phyloP scores from a whole-genome alignment of 2,329 filamentous ascomycete species.

The Cladosporium sp. region DNA sequence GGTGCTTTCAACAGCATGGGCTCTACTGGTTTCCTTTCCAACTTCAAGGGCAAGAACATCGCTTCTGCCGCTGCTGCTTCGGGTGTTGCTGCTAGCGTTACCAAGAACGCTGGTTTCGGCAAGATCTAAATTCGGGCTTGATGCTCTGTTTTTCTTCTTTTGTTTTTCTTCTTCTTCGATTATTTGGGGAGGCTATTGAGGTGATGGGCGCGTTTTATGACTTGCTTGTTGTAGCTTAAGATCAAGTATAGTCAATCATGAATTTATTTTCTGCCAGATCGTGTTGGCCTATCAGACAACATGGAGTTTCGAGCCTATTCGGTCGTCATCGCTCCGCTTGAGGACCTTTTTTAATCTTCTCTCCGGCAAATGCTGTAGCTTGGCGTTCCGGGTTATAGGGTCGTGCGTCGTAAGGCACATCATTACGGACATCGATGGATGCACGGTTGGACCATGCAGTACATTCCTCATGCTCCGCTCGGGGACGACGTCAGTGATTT shows the following conservation, averaged over 20 bases:
- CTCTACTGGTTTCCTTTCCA: conserved; percentile 51
- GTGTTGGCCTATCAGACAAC: neutral
- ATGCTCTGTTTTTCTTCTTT: neutral
- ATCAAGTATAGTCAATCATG: neutral
- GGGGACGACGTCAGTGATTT: neutral
- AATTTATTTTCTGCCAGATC: neutral
- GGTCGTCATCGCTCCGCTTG: no score
- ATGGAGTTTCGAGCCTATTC: no score
- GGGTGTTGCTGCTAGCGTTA: conserved; percentile 36
- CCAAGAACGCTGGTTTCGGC: conserved; percentile 50
- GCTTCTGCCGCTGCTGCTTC: conserved; percentile 45
- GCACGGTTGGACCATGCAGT: no score
- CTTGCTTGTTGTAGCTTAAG: neutral
- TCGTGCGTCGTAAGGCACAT: no score
- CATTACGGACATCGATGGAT: no score
- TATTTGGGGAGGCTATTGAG: neutral
- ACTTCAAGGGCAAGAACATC: conserved; percentile 56
- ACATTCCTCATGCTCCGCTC: no score
- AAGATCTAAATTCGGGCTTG: conserved; percentile 24
- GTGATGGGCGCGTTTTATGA: neutral
- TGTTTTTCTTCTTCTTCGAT: neutral
- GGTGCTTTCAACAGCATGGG: conserved; percentile 20
- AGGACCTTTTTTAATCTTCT: no score
- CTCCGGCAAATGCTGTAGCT: no score
- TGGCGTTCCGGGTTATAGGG: no score